These are phyloP conservation scores for Talaromyces nanjingensis DNA, from an alignment of 495 filamentous ascomycete genomes.

Conservation along the genomic window DNA sequence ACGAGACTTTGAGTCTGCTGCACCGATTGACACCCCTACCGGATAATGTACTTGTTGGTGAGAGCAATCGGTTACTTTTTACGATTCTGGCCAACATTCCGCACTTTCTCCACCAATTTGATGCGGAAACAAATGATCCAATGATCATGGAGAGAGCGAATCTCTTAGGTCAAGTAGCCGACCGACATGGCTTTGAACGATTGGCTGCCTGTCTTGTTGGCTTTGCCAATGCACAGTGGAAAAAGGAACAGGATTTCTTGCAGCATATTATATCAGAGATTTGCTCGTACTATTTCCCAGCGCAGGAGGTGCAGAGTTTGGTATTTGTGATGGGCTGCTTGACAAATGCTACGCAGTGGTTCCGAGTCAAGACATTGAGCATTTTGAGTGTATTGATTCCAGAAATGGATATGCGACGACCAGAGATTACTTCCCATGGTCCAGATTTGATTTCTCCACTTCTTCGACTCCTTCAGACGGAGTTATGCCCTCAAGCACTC, in stretches of 20 bases:
- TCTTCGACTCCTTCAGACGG: conserved; percentile 82
- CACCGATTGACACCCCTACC: conserved; percentile 74
- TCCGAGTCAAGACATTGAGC: conserved; percentile 87
- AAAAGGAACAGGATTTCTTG: conserved; percentile 71
- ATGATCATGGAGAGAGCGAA: conserved; percentile 56
- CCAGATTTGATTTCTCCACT: conserved; percentile 94
- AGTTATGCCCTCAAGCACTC: conserved; percentile 85
- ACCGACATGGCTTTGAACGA: conserved; percentile 48
- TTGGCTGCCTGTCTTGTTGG: conserved; percentile 51
- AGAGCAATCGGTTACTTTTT: conserved; percentile 74
- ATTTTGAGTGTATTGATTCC: conserved; percentile 80
- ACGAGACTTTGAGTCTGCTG: conserved; percentile 67
- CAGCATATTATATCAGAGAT: conserved; percentile 67
- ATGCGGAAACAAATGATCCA: conserved; percentile 48
- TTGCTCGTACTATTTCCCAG: conserved; percentile 73
- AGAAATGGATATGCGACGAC: conserved; percentile 87
- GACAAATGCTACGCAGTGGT: conserved; percentile 80
- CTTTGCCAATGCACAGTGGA: conserved; percentile 63
- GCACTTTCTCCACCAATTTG: conserved; percentile 75
- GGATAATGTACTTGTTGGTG: conserved; percentile 73
- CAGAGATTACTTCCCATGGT: conserved; percentile 83
- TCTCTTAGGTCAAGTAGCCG: conserved; percentile 62
- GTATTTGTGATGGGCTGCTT: conserved; percentile 89
- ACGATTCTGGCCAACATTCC: conserved; percentile 82
- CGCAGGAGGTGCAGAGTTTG: conserved; percentile 72